Percentiles rank a stretch among this genome's conserved stretches.
Conservation (phyloP, 106 monocot genomes). For the Agapanthus africanus region DNA sequence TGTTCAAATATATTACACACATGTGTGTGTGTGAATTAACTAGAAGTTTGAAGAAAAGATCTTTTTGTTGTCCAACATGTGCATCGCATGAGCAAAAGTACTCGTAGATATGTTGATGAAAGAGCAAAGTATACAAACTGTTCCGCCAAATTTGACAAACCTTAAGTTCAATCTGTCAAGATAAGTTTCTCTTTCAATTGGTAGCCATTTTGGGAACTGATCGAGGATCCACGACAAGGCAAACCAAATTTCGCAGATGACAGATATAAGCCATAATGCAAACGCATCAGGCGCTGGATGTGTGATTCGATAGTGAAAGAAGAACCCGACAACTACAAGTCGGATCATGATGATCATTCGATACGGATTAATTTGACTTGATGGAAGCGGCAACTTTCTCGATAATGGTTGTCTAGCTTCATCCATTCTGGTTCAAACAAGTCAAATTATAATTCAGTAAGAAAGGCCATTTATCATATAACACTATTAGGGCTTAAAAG, state of each 20-base stretch:
- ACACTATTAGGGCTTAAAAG: too few relatives aligned
- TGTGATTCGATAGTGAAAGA: constrained; percentile 40
- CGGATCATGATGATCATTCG: constrained; percentile 40
- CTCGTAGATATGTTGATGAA: background rate
- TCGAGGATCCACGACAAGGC: constrained; percentile 47
- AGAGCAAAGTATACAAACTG: background rate
- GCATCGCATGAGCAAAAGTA: too few relatives aligned
- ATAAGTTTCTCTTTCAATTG: constrained; percentile 44
- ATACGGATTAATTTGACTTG: constrained; percentile 41
- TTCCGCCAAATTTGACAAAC: constrained; percentile 1
- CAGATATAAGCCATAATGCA: constrained; percentile 41
- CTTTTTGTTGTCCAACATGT: too few relatives aligned
- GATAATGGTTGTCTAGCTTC: constrained; percentile 44
- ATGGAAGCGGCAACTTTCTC: constrained; percentile 36
- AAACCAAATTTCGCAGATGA: constrained; percentile 48
- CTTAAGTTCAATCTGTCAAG: constrained; percentile 43
- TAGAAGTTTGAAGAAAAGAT: too few relatives aligned
- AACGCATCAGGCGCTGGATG: constrained; percentile 35
- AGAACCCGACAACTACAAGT: constrained; percentile 33
- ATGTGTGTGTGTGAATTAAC: too few relatives aligned
- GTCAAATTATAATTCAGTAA: background rate
- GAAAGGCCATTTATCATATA: too few relatives aligned
- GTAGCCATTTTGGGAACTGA: constrained; percentile 46
- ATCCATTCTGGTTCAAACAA: constrained; percentile 23
- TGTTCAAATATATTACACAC: too few relatives aligned